A percentile compares a stretch with the other conserved stretches of the same genome.
phyloP scores from a whole-genome alignment of 345 rosid species.

The Arabis alpina region DNA sequence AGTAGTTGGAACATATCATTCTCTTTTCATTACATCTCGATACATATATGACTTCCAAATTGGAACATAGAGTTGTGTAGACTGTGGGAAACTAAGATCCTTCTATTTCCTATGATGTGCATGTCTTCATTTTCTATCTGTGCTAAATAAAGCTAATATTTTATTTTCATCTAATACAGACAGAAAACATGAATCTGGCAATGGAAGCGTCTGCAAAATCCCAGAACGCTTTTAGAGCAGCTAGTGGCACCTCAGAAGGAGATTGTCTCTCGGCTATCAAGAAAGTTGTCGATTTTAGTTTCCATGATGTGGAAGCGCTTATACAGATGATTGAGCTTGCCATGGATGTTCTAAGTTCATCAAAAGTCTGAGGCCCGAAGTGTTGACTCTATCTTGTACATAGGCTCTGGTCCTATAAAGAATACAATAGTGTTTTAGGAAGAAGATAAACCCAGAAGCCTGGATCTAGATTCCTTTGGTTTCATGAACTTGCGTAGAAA shows the following conservation, averaged over 20 bases:
- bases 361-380: constrained; percentile 43
- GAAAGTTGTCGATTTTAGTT: constrained; percentile 69
- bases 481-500: constrained; percentile 38
- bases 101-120: constrained; percentile 14
- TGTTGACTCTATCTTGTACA: constrained; percentile 50
- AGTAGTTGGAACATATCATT: constrained; percentile 9
- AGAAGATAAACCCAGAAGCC: constrained; percentile 28
- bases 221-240: constrained; percentile 56
- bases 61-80: constrained; percentile 13
- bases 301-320: constrained; percentile 72
- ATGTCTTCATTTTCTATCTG: constrained; percentile 15
- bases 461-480: constrained; percentile 36
- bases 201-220: constrained; percentile 82
- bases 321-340: constrained; percentile 63
- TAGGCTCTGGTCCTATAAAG: constrained; percentile 42
- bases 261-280: constrained; percentile 55
- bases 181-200: constrained; percentile 60
- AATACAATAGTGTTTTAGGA: constrained; percentile 29
- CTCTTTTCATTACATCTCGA: constrained; percentile 8
- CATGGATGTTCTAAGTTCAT: constrained; percentile 55
- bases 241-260: constrained; percentile 47
- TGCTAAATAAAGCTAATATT: constrained; percentile 32
- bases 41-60: constrained; percentile 22
- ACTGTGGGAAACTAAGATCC: constrained; percentile 9
- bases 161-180: constrained; percentile 55